These are phyloP conservation scores for Apiotrichum gamsii DNA, from an alignment of 1,284 basidiomycete species.

Conservation along the genomic window DNA sequence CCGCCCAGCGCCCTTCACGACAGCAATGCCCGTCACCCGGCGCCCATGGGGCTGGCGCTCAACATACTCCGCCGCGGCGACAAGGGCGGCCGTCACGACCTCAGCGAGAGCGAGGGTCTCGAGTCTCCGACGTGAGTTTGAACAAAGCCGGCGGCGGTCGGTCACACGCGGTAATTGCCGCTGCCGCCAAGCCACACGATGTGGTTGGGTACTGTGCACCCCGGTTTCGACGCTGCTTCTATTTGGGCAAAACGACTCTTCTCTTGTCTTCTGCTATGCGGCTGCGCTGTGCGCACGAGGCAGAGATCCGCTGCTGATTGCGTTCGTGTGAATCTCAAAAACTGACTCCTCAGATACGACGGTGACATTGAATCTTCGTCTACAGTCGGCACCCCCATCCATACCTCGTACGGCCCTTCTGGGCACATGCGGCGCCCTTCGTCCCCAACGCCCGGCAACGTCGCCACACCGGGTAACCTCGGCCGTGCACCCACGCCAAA, in stretches of 20 bases:
- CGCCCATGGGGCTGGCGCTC: constrained; percentile 5
- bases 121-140: constrained; percentile 46
- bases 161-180: too few species aligned
- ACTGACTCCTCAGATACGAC: constrained; percentile 59
- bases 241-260: too few species aligned
- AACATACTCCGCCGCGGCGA: constrained; percentile 14
- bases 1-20: background rate
- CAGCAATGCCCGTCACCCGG: constrained; percentile 9
- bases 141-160: too few species aligned
- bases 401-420: constrained; percentile 24
- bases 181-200: background rate
- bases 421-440: constrained; percentile 53
- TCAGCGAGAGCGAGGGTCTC: constrained; percentile 39
- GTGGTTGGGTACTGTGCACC: too few species aligned
- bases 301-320: too few species aligned
- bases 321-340: background rate
- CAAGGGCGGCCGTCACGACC: constrained; percentile 11
- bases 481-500: constrained; percentile 38
- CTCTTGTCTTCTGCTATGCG: too few species aligned
- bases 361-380: constrained; percentile 71
- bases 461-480: constrained; percentile 4
- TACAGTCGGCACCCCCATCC: constrained; percentile 44
- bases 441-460: constrained; percentile 48
- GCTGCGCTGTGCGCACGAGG: too few species aligned
- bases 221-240: too few species aligned